Percentiles rank a stretch among this genome's conserved stretches.
These are phyloP conservation scores for Xerocomus nothofagi DNA, from an alignment of 1,284 basidiomycete genomes.

Conservation along the genomic window DNA sequence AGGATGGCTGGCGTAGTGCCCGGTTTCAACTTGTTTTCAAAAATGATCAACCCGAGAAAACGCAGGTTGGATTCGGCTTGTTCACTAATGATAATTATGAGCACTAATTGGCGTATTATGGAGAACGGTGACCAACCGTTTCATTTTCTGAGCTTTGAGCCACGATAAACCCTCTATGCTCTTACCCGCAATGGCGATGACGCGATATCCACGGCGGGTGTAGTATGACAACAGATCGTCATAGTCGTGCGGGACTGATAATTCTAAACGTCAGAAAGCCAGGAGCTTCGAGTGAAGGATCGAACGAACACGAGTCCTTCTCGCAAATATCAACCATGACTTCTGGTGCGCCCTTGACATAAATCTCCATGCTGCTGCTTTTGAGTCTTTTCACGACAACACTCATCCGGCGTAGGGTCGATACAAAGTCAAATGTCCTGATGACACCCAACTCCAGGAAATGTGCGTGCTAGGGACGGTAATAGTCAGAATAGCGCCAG, in stretches of 20 bases:
- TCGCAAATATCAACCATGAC: slow-evolving; percentile 97
- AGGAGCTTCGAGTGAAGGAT: slow-evolving; percentile 1
- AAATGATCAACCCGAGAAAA: slow-evolving; percentile 96
- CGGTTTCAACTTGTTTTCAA: slow-evolving; percentile 98
- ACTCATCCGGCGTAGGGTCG: slow-evolving; percentile 92
- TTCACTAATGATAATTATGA: slow-evolving; percentile 56
- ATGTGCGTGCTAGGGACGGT: slow-evolving; percentile 72
- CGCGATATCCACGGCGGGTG: slow-evolving; percentile 95
- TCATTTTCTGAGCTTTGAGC: slow-evolving; percentile 97
- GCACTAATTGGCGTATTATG: slow-evolving; percentile 1
- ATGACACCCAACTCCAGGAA: slow-evolving; percentile 97
- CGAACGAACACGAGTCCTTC: slow-evolving; percentile 74
- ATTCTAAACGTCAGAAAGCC: slow-evolving; percentile 7
- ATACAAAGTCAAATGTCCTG: slow-evolving; percentile 96
- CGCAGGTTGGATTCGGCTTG: slow-evolving; percentile 90
- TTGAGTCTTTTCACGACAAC: slow-evolving; percentile 96
- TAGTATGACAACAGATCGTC: slow-evolving; percentile 97
- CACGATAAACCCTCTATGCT: slow-evolving; percentile 92
- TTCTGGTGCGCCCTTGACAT: slow-evolving; percentile 98
- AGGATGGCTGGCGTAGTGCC: slow-evolving; percentile 93
- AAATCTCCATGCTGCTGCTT: slow-evolving; percentile 94
- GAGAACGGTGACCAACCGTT: slow-evolving; percentile 56
- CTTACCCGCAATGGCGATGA: slow-evolving; percentile 98
- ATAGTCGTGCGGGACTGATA: slow-evolving; percentile 90
- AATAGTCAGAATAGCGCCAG: slow-evolving; percentile 6